phyloP scores from a whole-genome alignment of 768 basidiomycete species.

The Galerina sulciceps region DNA sequence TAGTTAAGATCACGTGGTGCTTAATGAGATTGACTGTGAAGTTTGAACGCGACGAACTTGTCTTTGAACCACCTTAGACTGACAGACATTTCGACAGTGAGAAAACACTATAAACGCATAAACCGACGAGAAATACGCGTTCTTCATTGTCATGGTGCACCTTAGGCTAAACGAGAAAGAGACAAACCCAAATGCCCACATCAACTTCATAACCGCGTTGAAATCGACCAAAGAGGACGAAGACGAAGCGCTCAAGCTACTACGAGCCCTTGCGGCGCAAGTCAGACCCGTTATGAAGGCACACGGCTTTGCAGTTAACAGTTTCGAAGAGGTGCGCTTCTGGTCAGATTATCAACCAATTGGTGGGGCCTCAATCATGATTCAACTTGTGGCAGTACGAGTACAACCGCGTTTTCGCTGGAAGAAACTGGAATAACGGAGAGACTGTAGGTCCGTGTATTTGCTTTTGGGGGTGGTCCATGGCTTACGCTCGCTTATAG shows the following conservation, averaged over 20 bases:
- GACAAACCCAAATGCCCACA: slow-evolving; percentile 72
- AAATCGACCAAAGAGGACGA: slow-evolving; percentile 46
- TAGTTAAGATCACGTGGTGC: background rate
- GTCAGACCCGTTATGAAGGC: slow-evolving; percentile 83
- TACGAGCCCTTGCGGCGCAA: slow-evolving; percentile 83
- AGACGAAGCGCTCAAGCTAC: slow-evolving; percentile 70
- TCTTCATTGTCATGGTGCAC: slow-evolving; percentile 63
- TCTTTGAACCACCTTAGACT: too few species aligned
- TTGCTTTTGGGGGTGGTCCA: background rate
- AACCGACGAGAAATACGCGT: background rate
- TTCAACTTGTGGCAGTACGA: slow-evolving; percentile 60
- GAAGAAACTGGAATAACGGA: slow-evolving; percentile 85
- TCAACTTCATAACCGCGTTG: slow-evolving; percentile 77
- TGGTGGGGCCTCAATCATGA: background rate
- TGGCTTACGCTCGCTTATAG: slow-evolving; percentile 37
- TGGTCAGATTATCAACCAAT: background rate
- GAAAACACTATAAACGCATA: background rate
- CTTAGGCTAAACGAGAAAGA: slow-evolving; percentile 70
- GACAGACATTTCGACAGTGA: too few species aligned
- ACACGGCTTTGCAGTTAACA: slow-evolving; percentile 77
- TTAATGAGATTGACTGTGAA: too few species aligned
- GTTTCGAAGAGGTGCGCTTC: slow-evolving; percentile 75
- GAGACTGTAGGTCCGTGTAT: slow-evolving; percentile 67
- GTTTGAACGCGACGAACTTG: too few species aligned
- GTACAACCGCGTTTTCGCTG: slow-evolving; percentile 76